These are phyloP conservation scores for Parasarocladium wereldwijsianum DNA, from an alignment of 2,329 filamentous ascomycete species.

Conservation along the genomic window DNA sequence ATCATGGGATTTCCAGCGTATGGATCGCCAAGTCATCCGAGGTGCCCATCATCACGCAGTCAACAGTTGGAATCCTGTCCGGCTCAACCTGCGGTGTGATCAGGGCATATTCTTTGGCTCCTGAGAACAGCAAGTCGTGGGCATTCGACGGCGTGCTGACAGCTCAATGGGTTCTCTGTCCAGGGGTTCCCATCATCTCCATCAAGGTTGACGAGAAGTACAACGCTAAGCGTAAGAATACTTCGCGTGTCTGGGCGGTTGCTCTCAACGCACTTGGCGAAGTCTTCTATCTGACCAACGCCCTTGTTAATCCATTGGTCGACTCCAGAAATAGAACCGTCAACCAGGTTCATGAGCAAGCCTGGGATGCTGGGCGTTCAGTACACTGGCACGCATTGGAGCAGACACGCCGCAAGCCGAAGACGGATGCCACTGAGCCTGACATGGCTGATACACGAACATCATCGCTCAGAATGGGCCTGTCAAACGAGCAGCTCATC, in stretches of 20 bases:
- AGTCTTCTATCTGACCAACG: conserved; percentile 66
- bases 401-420: conserved; percentile 53
- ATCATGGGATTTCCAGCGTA: conserved; percentile 60
- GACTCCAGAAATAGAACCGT: background rate
- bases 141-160: conserved; percentile 57
- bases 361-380: conserved; percentile 69
- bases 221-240: conserved; percentile 51
- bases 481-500: conserved; percentile 54
- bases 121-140: conserved; percentile 40
- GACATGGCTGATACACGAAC: background rate
- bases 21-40: conserved; percentile 79
- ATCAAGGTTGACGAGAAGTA: conserved; percentile 77
- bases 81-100: conserved; percentile 76
- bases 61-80: conserved; percentile 66
- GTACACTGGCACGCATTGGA: conserved; percentile 74
- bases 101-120: conserved; percentile 64
- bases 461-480: no score
- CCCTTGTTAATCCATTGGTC: conserved; percentile 27
- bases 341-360: conserved; percentile 32
- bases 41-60: conserved; percentile 58
- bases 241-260: conserved; percentile 73
- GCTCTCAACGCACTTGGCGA: conserved; percentile 90
- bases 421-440: conserved; percentile 29
- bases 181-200: conserved; percentile 79
- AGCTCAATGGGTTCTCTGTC: conserved; percentile 78